These are phyloP conservation scores for Cutaneotrichosporon spelunceum DNA, from an alignment of 1,284 basidiomycete species.

Conservation along the genomic window DNA sequence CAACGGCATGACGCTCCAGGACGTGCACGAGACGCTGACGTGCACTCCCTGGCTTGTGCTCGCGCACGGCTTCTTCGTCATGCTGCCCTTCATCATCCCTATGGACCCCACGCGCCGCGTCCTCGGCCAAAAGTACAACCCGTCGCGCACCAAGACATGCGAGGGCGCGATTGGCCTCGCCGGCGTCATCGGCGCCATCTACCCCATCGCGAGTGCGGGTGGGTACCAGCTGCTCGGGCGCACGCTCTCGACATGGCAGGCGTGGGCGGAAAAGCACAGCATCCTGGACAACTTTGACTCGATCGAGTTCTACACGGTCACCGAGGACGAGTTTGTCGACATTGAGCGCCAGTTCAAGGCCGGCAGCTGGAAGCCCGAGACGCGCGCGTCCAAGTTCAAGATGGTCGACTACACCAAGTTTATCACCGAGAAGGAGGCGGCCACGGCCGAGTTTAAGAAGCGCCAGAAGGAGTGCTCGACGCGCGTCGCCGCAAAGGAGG, in stretches of 20 bases:
- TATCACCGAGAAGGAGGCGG: constrained; percentile 28
- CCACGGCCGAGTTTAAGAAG: constrained; percentile 55
- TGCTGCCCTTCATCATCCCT: constrained; percentile 31
- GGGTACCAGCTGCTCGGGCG: constrained; percentile 62
- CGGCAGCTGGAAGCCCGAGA: constrained; percentile 57
- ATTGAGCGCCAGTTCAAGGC: constrained; percentile 61
- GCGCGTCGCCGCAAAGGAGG: constrained; percentile 32
- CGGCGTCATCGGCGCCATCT: constrained; percentile 58
- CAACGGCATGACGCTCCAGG: constrained; percentile 47
- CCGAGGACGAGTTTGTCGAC: constrained; percentile 45
- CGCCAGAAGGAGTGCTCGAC: constrained; percentile 34
- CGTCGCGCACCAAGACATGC: constrained; percentile 47
- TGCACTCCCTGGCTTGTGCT: constrained; percentile 28
- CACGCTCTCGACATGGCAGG: constrained; percentile 41
- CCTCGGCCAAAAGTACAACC: constrained; percentile 53
- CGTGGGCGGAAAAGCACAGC: constrained; percentile 57
- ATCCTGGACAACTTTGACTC: constrained; percentile 65
- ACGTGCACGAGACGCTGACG: constrained; percentile 22
- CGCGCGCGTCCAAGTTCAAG: constrained; percentile 44
- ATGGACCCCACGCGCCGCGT: constrained; percentile 31
- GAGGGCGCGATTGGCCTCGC: constrained; percentile 58
- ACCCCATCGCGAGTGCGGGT: constrained; percentile 64
- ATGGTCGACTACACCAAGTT: constrained; percentile 21
- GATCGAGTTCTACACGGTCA: constrained; percentile 49
- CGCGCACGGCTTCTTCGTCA: constrained; percentile 29